Evolutionary conservation across 331 rosid genomes (phyloP), one percentile per base, ranked within the genome.

Genomic region (Phaseolus coccineus): DNA sequence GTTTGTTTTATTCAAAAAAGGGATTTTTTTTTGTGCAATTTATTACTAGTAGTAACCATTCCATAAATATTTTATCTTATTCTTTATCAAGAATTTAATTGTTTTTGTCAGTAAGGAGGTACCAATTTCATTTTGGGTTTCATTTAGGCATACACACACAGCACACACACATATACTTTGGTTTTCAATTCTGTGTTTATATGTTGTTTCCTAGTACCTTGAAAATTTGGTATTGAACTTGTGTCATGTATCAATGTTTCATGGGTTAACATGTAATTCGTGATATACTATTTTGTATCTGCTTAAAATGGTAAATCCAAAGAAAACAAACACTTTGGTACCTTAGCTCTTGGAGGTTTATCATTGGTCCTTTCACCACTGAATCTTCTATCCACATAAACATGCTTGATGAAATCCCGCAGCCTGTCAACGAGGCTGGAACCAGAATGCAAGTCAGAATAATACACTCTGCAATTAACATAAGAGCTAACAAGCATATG

Each of bases 321-420:
- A 48, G 55, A 63, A 55, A 78, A 73, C 48, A 22, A 64, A 80
- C 68, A 76, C 75, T 84, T 87, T 80, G 90, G 92, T 84, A 69
- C 79, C 90, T 88, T 91, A 39, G 4, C 85, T 85, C 88, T 89
- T 10, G 90, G 96, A 67, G 97, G 90, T 83, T 85, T 92, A 84
- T 91, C 99, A 82, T 10, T 39, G 79, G 78, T 87, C 88, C 86
- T 89, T 74, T 91, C 97, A 27, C 96, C 90, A 7, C 87, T 81
- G 80, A 87, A 95, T 83, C 92, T 90, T 84, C 92, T 87, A 83
- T 95, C 98, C 83, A 84, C 96, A 19, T 90, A 95, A 77, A 91
- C 94, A 82, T 89, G 96, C 87, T 90, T 95, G 77, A 95, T 90
- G 74, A 95, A 95, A 78, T 85, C 91, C 64, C 99, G 85, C 57